Percentiles rank a stretch among this genome's conserved stretches.
Evolutionary conservation across 305 asterid species (phyloP).

Genomic region (Fraxinus sp.): DNA sequence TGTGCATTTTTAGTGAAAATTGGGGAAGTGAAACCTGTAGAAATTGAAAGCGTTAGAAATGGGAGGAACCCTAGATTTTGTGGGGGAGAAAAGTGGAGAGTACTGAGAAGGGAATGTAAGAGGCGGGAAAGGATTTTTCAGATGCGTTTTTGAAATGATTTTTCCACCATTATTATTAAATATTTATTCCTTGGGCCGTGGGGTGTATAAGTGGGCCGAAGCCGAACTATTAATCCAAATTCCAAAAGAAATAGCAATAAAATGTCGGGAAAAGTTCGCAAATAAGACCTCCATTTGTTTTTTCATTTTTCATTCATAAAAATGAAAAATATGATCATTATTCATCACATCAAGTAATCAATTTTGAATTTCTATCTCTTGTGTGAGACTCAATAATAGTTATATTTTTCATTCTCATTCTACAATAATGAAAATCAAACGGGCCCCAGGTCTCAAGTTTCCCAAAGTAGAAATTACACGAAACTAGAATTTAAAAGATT

Average conservation of each 20-base stretch:
- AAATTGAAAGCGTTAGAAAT: not conserved
- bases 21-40: constrained; percentile 16
- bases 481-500: too few species aligned
- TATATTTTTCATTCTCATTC: too few species aligned
- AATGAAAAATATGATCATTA: too few species aligned
- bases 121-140: not conserved
- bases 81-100: not conserved
- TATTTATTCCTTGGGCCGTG: not conserved
- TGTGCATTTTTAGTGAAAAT: constrained; percentile 44
- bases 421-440: too few species aligned
- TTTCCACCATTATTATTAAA: not conserved
- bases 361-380: too few species aligned
- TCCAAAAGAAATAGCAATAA: not conserved
- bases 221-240: not conserved
- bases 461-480: too few species aligned
- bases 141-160: not conserved
- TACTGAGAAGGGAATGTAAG: not conserved
- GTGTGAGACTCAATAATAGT: too few species aligned
- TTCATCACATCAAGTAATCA: too few species aligned
- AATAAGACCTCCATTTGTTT: too few species aligned
- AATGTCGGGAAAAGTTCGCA: too few species aligned
- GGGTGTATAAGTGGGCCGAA: not conserved
- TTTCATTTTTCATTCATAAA: too few species aligned
- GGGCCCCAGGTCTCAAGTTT: too few species aligned
- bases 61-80: not conserved